Base-by-base conservation (phyloP, 1,284 basidiomycete genomes). In the Butyriboletus appendiculatus region DNA sequence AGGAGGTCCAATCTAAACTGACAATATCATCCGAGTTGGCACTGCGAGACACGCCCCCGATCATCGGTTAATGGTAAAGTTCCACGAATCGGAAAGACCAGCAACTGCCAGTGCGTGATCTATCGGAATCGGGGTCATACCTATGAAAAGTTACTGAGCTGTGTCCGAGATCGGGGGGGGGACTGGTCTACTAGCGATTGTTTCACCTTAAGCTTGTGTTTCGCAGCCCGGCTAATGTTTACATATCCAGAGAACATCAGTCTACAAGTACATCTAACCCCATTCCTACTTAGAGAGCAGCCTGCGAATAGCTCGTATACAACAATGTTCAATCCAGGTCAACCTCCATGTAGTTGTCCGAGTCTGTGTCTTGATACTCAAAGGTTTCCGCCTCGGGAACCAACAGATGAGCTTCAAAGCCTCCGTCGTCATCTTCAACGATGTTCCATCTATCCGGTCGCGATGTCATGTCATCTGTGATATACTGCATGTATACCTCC, bases 381-480 rank as follows among this genome's bases (percentile, higher is more conserved):
- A 70, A 64, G 12, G 73, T 65, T 2, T 78, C 76, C n/a, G 70
- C 71, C 48, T 70, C 70, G 2, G 69, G 72, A n/a, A 81, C 70
- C 39, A 86, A 69, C 55, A 70, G 67, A 63, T 70, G 76, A n/a
- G 80, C 81, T 49, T 78, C 77, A 60, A 72, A 73, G 4, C 62
- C 65, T 14, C 75, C 77, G 39, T 68, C 67, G 10, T 62, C 58
- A 33, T 68, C 66, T 12, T 75, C 70, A 5, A 68, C 48, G 38
- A 80, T 62, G 30, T 65, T 59, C 85, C 86, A 88, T 50, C 79
- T 70, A 52, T 79, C 77, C 15, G 80, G 77, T 34, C 76, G 70
- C 12, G 68, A 66, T 45, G 64, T 68, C 60, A 86, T 78, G 54
- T 86, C 82, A 8, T 70, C 66, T 38, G 80, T 59, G 35, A 81